Conservation (phyloP, 1,139 yeast genomes). For the Diutina scorzettiae region DNA sequence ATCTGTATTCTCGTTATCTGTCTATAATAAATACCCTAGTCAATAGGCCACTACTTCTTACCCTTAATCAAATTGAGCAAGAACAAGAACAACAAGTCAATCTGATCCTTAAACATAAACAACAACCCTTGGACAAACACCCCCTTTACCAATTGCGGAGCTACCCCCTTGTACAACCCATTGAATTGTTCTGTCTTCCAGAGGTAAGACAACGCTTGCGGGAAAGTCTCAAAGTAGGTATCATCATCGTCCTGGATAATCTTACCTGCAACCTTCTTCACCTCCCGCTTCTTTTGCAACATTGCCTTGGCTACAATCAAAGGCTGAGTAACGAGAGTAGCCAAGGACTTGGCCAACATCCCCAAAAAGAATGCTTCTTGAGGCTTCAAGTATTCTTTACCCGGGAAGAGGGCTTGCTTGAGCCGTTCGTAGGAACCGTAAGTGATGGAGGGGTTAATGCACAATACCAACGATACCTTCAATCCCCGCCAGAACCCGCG, state of each 20-base stretch:
- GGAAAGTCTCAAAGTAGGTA: slow-evolving; percentile 3
- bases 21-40: slow-evolving; percentile 1
- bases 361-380: slow-evolving; percentile 64
- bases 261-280: slow-evolving; percentile 5
- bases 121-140: slow-evolving; percentile 77
- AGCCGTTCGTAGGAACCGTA: slow-evolving; percentile 74
- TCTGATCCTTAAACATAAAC: slow-evolving; percentile 72
- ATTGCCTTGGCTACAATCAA: slow-evolving; percentile 75
- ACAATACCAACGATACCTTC: slow-evolving; percentile 68
- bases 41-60: slow-evolving; percentile 4
- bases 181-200: slow-evolving; percentile 10
- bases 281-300: slow-evolving; percentile 43
- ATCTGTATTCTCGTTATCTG: not conserved
- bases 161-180: slow-evolving; percentile 60
- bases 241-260: slow-evolving; percentile 10
- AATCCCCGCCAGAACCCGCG: slow-evolving; percentile 78
- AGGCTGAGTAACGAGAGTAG: slow-evolving; percentile 76
- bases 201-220: slow-evolving; percentile 7
- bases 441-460: slow-evolving; percentile 79
- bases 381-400: slow-evolving; percentile 41
- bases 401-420: slow-evolving; percentile 39
- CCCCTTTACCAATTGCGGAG: slow-evolving; percentile 75
- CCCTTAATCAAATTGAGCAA: slow-evolving; percentile 24
- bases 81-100: slow-evolving; percentile 32
- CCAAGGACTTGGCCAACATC: slow-evolving; percentile 68